These are phyloP conservation scores for Micractinium conductrix DNA, from an alignment of 139 green algal genomes.

Conservation along the genomic window DNA sequence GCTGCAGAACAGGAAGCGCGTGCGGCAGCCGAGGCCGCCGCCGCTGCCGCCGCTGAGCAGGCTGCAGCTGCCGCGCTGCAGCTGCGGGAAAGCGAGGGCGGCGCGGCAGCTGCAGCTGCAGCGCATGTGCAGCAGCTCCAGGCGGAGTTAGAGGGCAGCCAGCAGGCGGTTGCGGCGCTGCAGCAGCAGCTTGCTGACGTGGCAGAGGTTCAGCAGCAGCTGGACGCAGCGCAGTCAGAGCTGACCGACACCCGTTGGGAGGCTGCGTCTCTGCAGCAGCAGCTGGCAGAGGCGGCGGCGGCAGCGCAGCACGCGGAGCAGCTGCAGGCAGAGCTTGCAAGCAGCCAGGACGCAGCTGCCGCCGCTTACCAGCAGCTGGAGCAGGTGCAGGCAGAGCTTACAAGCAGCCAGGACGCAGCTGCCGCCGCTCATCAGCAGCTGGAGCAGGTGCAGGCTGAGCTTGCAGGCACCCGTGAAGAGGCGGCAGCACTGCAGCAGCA, in stretches of 20 bases:
- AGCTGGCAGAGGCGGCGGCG: neutral
- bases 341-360: neutral
- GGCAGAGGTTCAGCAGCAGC: neutral
- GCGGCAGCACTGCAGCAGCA: neutral
- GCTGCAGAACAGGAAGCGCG: neutral
- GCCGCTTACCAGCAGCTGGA: neutral
- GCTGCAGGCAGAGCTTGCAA: neutral
- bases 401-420: neutral
- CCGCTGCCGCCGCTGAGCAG: neutral
- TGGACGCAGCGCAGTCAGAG: neutral
- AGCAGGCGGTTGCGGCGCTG: neutral
- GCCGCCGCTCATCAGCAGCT: neutral
- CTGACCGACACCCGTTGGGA: neutral
- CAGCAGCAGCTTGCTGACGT: slow-evolving; percentile 16
- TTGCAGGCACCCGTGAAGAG: neutral
- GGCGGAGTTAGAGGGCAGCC: neutral
- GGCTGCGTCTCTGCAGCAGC: slow-evolving; percentile 1
- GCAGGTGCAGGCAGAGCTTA: neutral
- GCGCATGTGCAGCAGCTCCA: neutral
- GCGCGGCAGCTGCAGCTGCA: neutral
- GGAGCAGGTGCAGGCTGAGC: neutral
- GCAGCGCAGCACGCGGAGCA: neutral
- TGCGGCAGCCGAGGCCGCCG: neutral
- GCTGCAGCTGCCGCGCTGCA: neutral
- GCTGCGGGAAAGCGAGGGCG: neutral